A percentile compares a stretch with the other conserved stretches of the same genome.
phyloP scores from a whole-genome alignment of 2,329 filamentous ascomycete genomes.

The Pseudocercospora eumusae region DNA sequence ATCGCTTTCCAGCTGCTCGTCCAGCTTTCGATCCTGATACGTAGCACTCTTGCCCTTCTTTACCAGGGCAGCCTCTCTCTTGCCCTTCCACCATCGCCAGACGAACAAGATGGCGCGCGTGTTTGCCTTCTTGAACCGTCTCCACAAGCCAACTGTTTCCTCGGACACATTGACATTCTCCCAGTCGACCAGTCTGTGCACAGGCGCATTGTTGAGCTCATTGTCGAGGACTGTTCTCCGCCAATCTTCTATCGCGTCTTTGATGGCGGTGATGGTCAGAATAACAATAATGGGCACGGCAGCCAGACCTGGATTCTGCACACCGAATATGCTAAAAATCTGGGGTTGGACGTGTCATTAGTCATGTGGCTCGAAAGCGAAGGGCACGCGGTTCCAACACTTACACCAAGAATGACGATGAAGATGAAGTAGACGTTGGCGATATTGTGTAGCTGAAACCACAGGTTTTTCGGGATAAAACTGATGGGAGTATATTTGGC shows the following conservation, averaged over 20 bases:
- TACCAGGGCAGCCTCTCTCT: constrained; percentile 44
- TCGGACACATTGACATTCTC: constrained; percentile 90
- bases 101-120: constrained; percentile 62
- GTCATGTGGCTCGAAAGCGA: background rate
- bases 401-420: constrained; percentile 88
- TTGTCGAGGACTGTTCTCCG: constrained; percentile 87
- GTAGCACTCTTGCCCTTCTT: constrained; percentile 53
- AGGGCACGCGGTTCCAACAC: constrained; percentile 45
- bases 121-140: constrained; percentile 84
- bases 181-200: constrained; percentile 86
- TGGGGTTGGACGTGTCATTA: constrained; percentile 22
- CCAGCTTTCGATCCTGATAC: constrained; percentile 45
- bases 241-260: constrained; percentile 95
- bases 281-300: constrained; percentile 93
- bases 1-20: constrained; percentile 53
- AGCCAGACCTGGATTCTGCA: constrained; percentile 83
- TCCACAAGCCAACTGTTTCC: constrained; percentile 83
- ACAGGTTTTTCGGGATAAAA: constrained; percentile 95
- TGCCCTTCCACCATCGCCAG: constrained; percentile 51
- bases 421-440: constrained; percentile 99
- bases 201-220: constrained; percentile 92
- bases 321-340: constrained; percentile 97
- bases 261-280: constrained; percentile 81
- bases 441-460: constrained; percentile 97
- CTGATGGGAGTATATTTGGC: constrained; percentile 95